Percentiles rank a stretch among this genome's conserved stretches.
phyloP scores from a whole-genome alignment of 345 rosid species.

The Moringa oleifera region DNA sequence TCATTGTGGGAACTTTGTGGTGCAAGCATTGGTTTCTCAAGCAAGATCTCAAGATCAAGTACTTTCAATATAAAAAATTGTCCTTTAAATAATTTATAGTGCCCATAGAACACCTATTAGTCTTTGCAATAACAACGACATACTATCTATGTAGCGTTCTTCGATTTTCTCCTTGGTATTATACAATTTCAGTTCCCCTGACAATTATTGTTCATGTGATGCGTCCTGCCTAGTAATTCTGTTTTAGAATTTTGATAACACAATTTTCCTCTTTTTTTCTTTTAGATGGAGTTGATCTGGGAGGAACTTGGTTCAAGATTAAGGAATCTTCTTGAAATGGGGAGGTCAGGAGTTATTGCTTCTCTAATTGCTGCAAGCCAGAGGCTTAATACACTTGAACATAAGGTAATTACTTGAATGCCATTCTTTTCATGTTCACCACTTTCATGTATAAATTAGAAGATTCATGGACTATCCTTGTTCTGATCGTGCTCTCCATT shows the following conservation, averaged over 20 bases:
- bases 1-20: constrained; percentile 86
- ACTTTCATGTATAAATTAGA: not conserved
- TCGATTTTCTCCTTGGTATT: too few relatives aligned
- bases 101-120: not conserved
- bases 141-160: too few relatives aligned
- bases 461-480: not conserved
- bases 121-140: too few relatives aligned
- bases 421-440: constrained; percentile 1
- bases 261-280: constrained; percentile 18
- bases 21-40: constrained; percentile 75
- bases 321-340: constrained; percentile 77
- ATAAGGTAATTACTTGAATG: constrained; percentile 38
- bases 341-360: constrained; percentile 85
- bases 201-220: too few relatives aligned
- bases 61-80: constrained; percentile 11
- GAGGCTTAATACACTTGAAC: constrained; percentile 61
- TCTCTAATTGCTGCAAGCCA: constrained; percentile 67
- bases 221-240: not conserved
- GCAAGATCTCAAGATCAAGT: constrained; percentile 73
- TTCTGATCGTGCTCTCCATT: not conserved
- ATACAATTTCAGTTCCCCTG: too few relatives aligned
- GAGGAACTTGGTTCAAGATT: constrained; percentile 75
- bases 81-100: not conserved
- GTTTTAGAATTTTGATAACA: not conserved
- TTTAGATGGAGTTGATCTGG: constrained; percentile 68